These are phyloP conservation scores for Euphorbia tirucalli DNA, from an alignment of 345 rosid genomes.

Conservation along the genomic window DNA sequence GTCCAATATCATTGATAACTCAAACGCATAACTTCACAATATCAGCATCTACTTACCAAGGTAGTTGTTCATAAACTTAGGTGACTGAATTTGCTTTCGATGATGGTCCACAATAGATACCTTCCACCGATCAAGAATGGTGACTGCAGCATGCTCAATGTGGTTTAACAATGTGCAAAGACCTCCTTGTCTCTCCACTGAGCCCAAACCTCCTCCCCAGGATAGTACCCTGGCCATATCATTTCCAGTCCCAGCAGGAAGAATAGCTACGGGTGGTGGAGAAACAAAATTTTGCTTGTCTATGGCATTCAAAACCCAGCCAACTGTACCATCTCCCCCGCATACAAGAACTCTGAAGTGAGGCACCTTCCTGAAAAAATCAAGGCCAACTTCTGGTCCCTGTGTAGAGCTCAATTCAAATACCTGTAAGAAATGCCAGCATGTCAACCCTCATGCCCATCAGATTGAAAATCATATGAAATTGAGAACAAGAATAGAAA, in stretches of 20 bases:
- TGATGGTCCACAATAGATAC: constrained; percentile 40
- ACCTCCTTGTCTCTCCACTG: constrained; percentile 64
- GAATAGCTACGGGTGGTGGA: constrained; percentile 84
- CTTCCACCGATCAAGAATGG: constrained; percentile 85
- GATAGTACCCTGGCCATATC: constrained; percentile 74
- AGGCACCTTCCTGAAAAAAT: constrained; percentile 55
- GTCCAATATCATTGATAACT: background rate
- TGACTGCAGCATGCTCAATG: constrained; percentile 72
- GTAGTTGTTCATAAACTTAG: constrained; percentile 83
- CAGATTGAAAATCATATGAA: background rate
- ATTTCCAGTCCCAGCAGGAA: constrained; percentile 88
- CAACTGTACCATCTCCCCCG: constrained; percentile 91
- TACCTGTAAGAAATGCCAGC: constrained; percentile 41
- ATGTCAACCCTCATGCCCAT: background rate
- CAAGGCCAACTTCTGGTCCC: constrained; percentile 76
- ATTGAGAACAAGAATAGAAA: background rate
- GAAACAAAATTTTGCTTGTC: constrained; percentile 68
- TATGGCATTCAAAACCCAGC: constrained; percentile 76
- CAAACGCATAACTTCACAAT: background rate
- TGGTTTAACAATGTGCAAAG: constrained; percentile 62
- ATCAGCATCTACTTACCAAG: constrained; percentile 41
- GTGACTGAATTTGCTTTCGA: constrained; percentile 46
- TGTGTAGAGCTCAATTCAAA: constrained; percentile 67
- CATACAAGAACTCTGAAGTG: constrained; percentile 75
- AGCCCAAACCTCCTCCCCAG: constrained; percentile 82